Percentiles rank a stretch among this genome's conserved stretches.
Evolutionary conservation across 352 stramenopile species (phyloP).

Genomic region (Thraustochytrium striatum): DNA sequence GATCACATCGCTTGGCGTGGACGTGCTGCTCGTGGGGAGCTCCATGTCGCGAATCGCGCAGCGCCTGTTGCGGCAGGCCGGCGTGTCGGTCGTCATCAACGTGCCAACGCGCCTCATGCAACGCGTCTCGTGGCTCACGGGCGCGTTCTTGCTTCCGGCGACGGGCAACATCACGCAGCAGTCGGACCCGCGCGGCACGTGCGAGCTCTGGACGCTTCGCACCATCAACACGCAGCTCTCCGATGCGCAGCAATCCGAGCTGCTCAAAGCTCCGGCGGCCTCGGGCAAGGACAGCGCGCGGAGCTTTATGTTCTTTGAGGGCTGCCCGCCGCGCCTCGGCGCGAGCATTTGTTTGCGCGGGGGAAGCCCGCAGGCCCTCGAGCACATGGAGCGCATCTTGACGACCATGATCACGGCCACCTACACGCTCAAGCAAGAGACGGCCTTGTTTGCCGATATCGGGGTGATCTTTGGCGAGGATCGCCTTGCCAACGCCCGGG

Average conservation of each 20-base stretch:
- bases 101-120: constrained; percentile 84
- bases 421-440: constrained; percentile 93
- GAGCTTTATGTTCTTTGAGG: constrained; percentile 89
- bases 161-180: constrained; percentile 86
- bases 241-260: constrained; percentile 12
- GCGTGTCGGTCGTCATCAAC: constrained; percentile 87
- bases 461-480: constrained; percentile 56
- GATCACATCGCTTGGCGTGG: constrained; percentile 86
- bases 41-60: constrained; percentile 82
- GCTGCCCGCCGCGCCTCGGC: constrained; percentile 85
- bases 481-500: neutral
- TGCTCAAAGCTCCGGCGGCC: too few relatives aligned
- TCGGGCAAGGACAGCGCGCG: constrained; percentile 58
- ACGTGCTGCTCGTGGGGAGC: constrained; percentile 86
- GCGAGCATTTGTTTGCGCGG: constrained; percentile 89
- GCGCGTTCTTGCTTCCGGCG: constrained; percentile 79
- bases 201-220: constrained; percentile 51
- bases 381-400: constrained; percentile 84
- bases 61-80: constrained; percentile 79
- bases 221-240: constrained; percentile 44
- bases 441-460: constrained; percentile 83
- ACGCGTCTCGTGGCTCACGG: constrained; percentile 85
- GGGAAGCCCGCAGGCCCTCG: constrained; percentile 73
- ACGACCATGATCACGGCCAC: constrained; percentile 80
- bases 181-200: constrained; percentile 58